phyloP scores from a whole-genome alignment of 2,329 filamentous ascomycete species.

The Trichoderma sp. region DNA sequence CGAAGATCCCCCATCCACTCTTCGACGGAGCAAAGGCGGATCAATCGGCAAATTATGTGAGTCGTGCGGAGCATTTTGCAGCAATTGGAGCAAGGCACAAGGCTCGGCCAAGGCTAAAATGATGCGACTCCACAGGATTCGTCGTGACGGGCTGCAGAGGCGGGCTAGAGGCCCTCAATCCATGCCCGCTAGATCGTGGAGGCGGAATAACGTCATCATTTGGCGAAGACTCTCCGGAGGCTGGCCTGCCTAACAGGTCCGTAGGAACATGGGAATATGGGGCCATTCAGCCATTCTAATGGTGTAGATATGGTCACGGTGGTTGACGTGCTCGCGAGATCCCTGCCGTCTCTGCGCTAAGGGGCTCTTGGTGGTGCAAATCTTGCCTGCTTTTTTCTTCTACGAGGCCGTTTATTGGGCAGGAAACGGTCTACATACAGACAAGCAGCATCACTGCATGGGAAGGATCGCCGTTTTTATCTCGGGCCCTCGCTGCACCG shows the following conservation, averaged over 20 bases:
- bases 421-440: background rate
- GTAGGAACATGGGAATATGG: background rate
- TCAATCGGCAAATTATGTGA: conserved; percentile 15
- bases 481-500: conserved; percentile 19
- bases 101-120: background rate
- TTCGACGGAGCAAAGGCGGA: conserved; percentile 9
- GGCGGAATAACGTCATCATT: conserved; percentile 21
- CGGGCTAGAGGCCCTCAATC: conserved; percentile 2
- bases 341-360: conserved; percentile 4
- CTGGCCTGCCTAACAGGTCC: background rate
- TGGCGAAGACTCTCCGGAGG: background rate
- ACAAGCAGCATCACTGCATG: background rate
- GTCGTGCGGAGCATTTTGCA: conserved; percentile 6
- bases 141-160: conserved; percentile 1
- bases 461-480: conserved; percentile 14
- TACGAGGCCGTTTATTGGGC: conserved; percentile 9
- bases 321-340: conserved; percentile 15
- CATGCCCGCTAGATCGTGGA: conserved; percentile 16
- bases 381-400: background rate
- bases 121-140: conserved; percentile 11
- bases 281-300: background rate
- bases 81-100: conserved; percentile 4
- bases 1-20: background rate
- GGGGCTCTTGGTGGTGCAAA: background rate
- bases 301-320: background rate